Base-by-base conservation (phyloP, 2,329 filamentous ascomycete species). In the Xylogone sp. region DNA sequence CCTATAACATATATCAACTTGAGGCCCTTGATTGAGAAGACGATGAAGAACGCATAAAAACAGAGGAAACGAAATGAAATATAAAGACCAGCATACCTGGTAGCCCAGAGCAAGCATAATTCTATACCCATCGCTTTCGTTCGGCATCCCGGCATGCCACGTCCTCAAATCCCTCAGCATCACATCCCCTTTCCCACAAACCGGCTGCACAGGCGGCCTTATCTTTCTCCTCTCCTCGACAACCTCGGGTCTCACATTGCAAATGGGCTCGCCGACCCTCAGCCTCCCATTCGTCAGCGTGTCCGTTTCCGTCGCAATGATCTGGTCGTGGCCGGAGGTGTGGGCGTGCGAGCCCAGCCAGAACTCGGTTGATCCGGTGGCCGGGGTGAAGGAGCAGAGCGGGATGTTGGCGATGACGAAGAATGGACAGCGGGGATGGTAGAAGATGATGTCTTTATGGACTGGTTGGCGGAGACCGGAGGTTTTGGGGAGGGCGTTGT, bases 111-210 rank as follows among this genome's bases (percentile, higher is more conserved):
- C 79, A n/a, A 84, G 64, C 81, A 84, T 83, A 18, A 83, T 72
- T 21, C 80, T 66, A 16, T 76, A 71, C 6, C 74, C 66, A 3
- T 71, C 63, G 1, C 75, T 77, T 42, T 65, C 59, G 57, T 86
- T 85, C 1, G 81, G 81, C 76, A 83, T 82, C 0, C 82, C 82
- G 0, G 79, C 81, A 62, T 86, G 82, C 82, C 82, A 86, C 4
- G 84, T 72, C 21, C 82, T 68, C 49, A 86, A 63, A 61, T 86
- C 82, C 2, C 83, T 71, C 24, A 86, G 61, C 31, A 84, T 70
- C 20, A 85, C 61, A 39, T 77, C 76, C 0, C 82, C 81, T 57
- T 80, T 81, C 31, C 69, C 69, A 1, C 82, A 71, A 2, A 65
- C 50, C 0, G 79, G 78, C 58, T 83, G 80, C 10, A 72, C 61